phyloP scores from a whole-genome alignment of 331 rosid species.

The Saraca asoca region DNA sequence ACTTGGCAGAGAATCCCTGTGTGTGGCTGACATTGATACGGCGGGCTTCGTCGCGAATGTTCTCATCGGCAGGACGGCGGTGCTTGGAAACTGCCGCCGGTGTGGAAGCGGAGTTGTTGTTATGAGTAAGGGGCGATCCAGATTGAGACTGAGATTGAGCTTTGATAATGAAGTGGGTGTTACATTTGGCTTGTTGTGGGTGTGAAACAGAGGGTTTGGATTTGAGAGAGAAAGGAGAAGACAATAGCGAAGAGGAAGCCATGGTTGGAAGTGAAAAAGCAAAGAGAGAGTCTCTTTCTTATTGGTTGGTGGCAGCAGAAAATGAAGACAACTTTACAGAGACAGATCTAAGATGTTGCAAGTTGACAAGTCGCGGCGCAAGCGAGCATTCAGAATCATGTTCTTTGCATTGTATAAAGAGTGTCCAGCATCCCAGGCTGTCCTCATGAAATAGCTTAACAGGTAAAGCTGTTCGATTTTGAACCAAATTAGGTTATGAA shows the following conservation, averaged over 20 bases:
- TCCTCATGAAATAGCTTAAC: too few relatives aligned
- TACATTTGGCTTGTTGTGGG: conserved; percentile 25
- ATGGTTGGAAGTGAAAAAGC: conserved; percentile 14
- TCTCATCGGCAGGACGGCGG: conserved; percentile 61
- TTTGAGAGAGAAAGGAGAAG: conserved; percentile 37
- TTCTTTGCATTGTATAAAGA: too few relatives aligned
- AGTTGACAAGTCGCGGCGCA: too few relatives aligned
- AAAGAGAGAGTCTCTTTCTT: too few relatives aligned
- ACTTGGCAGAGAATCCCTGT: conserved; percentile 59
- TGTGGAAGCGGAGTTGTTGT: conserved; percentile 12
- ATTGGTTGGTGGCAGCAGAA: too few relatives aligned
- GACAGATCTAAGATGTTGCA: too few relatives aligned
- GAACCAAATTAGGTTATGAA: too few relatives aligned
- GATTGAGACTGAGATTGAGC: conserved; percentile 17
- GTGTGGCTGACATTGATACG: conserved; percentile 46
- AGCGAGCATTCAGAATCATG: too few relatives aligned
- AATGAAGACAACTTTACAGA: too few relatives aligned
- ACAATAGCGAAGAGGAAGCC: conserved; percentile 36
- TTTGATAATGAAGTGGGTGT: conserved; percentile 13
- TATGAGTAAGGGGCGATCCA: conserved; percentile 5
- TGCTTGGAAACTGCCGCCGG: conserved; percentile 29
- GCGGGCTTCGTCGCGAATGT: conserved; percentile 74
- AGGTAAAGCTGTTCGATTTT: too few relatives aligned
- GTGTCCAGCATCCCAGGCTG: too few relatives aligned
- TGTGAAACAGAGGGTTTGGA: conserved; percentile 10